Conservation (phyloP, 2,329 filamentous ascomycete species). For the Fusarium sp. region DNA sequence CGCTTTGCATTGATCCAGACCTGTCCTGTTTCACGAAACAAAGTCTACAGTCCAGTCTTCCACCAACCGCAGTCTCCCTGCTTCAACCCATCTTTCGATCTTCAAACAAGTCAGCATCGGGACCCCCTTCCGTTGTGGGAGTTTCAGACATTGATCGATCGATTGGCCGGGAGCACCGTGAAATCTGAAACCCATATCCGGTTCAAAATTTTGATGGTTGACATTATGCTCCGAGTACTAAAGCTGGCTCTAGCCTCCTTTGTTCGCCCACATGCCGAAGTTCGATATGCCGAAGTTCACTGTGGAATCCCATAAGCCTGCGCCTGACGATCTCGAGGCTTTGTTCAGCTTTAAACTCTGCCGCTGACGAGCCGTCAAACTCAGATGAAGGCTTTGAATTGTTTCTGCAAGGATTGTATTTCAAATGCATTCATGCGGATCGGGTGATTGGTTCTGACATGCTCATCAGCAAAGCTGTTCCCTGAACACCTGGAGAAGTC, state of each 20-base stretch:
- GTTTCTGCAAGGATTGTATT: slow-evolving; percentile 2
- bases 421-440: background rate
- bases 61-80: background rate
- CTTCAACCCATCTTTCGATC: background rate
- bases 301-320: background rate
- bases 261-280: background rate
- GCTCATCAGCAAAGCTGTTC: background rate
- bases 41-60: slow-evolving; percentile 2
- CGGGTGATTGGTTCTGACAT: background rate
- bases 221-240: background rate
- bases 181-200: slow-evolving; percentile 21
- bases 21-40: slow-evolving; percentile 31
- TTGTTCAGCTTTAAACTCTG: background rate
- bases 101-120: slow-evolving; percentile 28
- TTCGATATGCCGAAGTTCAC: background rate
- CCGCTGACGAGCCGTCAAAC: background rate
- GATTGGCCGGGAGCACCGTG: background rate
- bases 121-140: slow-evolving; percentile 12
- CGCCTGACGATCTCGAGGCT: slow-evolving; percentile 4
- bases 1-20: slow-evolving; percentile 21
- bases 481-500: slow-evolving; percentile 16
- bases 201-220: background rate
- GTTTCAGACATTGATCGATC: slow-evolving; percentile 27
- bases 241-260: background rate
- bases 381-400: background rate